These are phyloP conservation scores for Rhizopogon sp. DNA, from an alignment of 768 basidiomycete species.

Conservation along the genomic window DNA sequence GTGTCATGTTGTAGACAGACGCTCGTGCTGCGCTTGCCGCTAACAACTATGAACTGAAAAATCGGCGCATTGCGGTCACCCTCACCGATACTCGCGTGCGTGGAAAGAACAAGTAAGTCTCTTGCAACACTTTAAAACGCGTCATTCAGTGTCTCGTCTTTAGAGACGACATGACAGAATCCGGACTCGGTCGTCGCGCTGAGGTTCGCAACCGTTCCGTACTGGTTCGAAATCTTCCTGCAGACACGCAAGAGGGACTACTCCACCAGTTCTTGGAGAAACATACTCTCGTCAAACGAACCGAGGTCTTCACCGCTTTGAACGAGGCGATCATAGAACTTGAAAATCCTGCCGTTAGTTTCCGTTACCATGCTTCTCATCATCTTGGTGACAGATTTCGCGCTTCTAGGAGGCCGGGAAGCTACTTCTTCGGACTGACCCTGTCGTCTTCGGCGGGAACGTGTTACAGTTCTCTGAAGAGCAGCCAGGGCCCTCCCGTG, in stretches of 20 bases:
- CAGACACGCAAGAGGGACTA: conserved; percentile 81
- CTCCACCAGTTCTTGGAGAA: conserved; percentile 89
- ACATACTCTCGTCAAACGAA: conserved; percentile 59
- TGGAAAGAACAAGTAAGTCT: conserved; percentile 44
- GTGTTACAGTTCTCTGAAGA: conserved; percentile 59
- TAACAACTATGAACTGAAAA: conserved; percentile 87
- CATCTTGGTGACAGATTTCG: background rate
- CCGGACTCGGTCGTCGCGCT: conserved; percentile 48
- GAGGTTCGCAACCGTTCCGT: conserved; percentile 69
- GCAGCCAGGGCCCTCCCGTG: conserved; percentile 23
- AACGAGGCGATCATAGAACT: conserved; percentile 63
- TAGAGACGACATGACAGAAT: conserved; percentile 44
- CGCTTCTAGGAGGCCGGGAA: conserved; percentile 73
- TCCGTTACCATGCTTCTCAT: background rate
- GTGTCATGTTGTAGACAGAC: conserved; percentile 44
- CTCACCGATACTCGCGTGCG: conserved; percentile 71
- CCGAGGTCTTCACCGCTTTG: conserved; percentile 64
- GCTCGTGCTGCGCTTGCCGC: conserved; percentile 69
- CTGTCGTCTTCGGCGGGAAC: conserved; percentile 64
- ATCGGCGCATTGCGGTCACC: conserved; percentile 85
- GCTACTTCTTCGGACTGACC: conserved; percentile 64
- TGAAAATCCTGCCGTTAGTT: conserved; percentile 57
- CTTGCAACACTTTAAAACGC: background rate
- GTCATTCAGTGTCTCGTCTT: background rate
- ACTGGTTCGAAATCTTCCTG: conserved; percentile 69